Evolutionary conservation across 2,329 filamentous ascomycete genomes (phyloP), one percentile per base, ranked within the genome.

Genomic region (Talaromyces albobiverticillius): DNA sequence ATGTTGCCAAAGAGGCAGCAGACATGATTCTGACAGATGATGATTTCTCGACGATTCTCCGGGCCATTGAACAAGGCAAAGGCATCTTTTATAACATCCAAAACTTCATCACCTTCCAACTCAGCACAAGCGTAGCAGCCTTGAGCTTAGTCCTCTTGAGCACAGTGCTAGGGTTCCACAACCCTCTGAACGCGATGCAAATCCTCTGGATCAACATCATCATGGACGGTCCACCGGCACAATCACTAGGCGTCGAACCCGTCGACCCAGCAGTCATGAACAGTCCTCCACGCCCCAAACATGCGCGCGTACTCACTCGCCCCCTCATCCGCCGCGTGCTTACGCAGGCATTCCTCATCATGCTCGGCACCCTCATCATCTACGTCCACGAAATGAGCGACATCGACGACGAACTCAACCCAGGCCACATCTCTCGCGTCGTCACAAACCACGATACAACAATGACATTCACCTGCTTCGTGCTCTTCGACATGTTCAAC

Each of bases 31-130:
- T 95, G 38, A 91, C 89, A 0, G 89, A 94, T 66, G 90, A 94
- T 70, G 92, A 95, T 72, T 95, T 95, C 66, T 88, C 90, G 10
- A 90, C 87, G 4, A 99, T 99, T 59, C 80, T 99, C 10, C 89
- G 86, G 56, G 94, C 94, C 26, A 99, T 99, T 58, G 94, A 99
- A 71, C 94, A 99, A 76, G 95, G 94, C 73, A 99, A 99, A 73
- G 94, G 92, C 53, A 99, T 99, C 62, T 99, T 99, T 75, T 96
- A 94, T 81, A 99, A 99, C 71, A 97, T 99, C 61, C 94, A 99
- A 69, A 99, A 99, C 72, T 99, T 99, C 75, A 82, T 99, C 59
- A 97, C 94, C 0, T 99, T 99, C 74, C 95, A 99, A 76, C 82
- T 99, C 55, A 96, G 92, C 72, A 99, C 94, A 46, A 96, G 91